phyloP scores from a whole-genome alignment of 257 asterid species.

The Ocimum tenuiflorum region DNA sequence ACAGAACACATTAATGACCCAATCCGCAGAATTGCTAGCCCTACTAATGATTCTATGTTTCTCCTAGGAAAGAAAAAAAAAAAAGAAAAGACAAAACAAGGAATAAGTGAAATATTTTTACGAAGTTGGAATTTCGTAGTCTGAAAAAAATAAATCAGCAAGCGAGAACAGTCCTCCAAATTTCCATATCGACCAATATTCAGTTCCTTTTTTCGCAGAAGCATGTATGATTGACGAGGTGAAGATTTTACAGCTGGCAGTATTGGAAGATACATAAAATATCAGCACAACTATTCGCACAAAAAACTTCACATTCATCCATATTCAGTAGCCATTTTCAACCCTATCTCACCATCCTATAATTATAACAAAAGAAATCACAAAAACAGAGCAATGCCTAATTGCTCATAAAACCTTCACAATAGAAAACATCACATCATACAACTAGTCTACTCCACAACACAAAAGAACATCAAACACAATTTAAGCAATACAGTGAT shows the following conservation, averaged over 20 bases:
- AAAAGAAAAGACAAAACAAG: too few species aligned
- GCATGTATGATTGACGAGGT: not conserved
- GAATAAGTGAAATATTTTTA: too few species aligned
- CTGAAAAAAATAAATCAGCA: conserved; percentile 75
- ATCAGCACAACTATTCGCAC: conserved; percentile 91
- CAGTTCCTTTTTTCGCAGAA: conserved; percentile 74
- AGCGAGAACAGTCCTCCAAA: conserved; percentile 90
- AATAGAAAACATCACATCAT: too few species aligned
- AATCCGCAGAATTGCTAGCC: too few species aligned
- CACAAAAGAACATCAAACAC: not conserved
- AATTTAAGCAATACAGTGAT: not conserved
- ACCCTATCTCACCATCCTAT: conserved; percentile 67
- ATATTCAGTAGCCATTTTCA: conserved; percentile 87
- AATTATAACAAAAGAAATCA: conserved; percentile 12
- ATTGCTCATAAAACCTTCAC: not conserved
- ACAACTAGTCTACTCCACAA: not conserved
- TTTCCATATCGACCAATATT: conserved; percentile 91
- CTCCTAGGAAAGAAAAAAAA: too few species aligned
- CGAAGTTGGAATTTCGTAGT: too few species aligned
- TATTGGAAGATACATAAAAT: conserved; percentile 35
- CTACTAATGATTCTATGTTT: too few species aligned
- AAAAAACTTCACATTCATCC: conserved; percentile 98
- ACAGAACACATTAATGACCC: too few species aligned
- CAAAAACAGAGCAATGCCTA: not conserved
- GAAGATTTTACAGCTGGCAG: not conserved